Evolutionary conservation across 352 stramenopile species (phyloP).

Genomic region (Albugo laibachii): DNA sequence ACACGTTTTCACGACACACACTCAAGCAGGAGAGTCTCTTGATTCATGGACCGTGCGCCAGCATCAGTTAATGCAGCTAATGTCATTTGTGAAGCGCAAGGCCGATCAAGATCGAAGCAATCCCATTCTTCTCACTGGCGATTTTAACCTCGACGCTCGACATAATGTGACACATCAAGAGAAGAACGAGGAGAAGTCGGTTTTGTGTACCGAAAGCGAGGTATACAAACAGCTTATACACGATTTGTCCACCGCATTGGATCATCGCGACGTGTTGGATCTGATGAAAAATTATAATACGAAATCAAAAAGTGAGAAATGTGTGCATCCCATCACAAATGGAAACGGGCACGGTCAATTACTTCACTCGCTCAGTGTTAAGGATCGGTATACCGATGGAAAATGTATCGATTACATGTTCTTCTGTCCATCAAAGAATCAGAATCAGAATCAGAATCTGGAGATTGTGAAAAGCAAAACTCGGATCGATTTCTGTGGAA

Average conservation of each 20-base stretch:
- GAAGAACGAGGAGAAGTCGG: conserved; percentile 9
- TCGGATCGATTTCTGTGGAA: conserved; percentile 28
- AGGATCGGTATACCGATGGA: conserved; percentile 28
- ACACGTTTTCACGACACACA: conserved; percentile 76
- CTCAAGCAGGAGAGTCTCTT: conserved; percentile 34
- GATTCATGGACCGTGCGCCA: conserved; percentile 31
- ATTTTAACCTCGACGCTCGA: conserved; percentile 67
- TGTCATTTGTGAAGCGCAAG: conserved; percentile 21
- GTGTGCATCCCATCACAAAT: conserved; percentile 53
- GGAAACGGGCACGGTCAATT: conserved; percentile 52
- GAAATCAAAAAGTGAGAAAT: conserved; percentile 16
- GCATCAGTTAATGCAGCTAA: conserved; percentile 38
- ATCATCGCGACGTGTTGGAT: conserved; percentile 21
- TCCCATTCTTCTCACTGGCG: conserved; percentile 46
- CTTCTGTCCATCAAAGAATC: conserved; percentile 11
- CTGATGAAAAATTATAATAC: conserved; percentile 53
- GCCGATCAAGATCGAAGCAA: no score
- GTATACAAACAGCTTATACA: conserved; percentile 35
- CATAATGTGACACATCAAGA: conserved; percentile 37
- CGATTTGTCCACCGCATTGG: conserved; percentile 22
- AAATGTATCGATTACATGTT: conserved; percentile 82
- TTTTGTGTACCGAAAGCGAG: conserved; percentile 26
- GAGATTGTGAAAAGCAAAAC: conserved; percentile 20
- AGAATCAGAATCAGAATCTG: conserved; percentile 15
- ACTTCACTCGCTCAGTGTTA: conserved; percentile 21